Base-by-base conservation (phyloP, 1,139 yeast species). In the Saccharomyces pastorianus region DNA sequence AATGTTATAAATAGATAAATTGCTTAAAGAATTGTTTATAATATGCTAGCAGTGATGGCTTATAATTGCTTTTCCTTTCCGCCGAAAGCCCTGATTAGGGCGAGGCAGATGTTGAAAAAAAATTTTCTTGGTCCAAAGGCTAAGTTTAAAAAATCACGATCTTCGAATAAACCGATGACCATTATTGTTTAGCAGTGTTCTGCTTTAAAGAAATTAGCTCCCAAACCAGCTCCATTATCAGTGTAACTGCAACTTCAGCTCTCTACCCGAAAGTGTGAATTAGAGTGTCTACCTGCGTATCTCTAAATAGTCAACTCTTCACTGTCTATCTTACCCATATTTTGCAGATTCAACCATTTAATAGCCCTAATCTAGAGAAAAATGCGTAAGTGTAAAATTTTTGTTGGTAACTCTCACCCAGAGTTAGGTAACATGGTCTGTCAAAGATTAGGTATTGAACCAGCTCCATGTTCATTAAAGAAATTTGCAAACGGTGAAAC, bases 401-500 rank as follows among this genome's bases (percentile, higher is more conserved):
- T 93, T 71, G 96, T 93, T 56, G 99, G 99, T 48, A 84, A 90
- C 55, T 89, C 97, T 53, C 99, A 95, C 71, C 96, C 97, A 6
- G 96, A 89, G 68, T 78, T 93, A 62, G 99, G 99, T 32, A 78
- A 82, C 62, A 78, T 88, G 61, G 96, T 95, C 48, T 91, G 99
- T 72, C 88, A 88, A 59, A 80, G 93, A 53, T 76, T 93, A 53
- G 98, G 98, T 34, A 93, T 91, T 48, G 88, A 87, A 65, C 93
- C 96, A n/a, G 97, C 97, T 41, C 95, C 96, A 34, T 90, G 96
- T 69, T 83, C 93, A 5, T 76, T 91, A 62, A 84, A 85, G 71
- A 90, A 90, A 74, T 93, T 95, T 71, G 85, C 96, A 59, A 93
- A 93, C 68, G 99, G 99, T 54, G 99, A 93, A 74, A 93, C 98